Base-by-base conservation (phyloP, 805 yeast species). In the Monosporozyma unispora region DNA sequence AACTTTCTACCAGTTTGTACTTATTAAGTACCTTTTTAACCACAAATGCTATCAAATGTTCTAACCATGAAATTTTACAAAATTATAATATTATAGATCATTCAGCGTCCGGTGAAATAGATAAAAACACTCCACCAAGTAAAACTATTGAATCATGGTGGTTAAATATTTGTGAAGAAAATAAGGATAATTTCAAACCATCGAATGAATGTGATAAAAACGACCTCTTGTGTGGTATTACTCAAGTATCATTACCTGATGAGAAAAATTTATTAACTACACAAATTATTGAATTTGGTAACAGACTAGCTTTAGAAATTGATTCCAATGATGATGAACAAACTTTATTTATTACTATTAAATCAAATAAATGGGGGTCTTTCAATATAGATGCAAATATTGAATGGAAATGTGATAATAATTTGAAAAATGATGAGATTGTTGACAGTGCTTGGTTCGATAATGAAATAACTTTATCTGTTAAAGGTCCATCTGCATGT, bases 191-290 rank as follows among this genome's bases (percentile, higher is more conserved):
- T 10, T 61, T 57, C 3, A 62, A 66, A 0, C 62, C 70, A 8
- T 69, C 73, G 9, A 55, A 57, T 5, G 73, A 72, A 27, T 90
- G 97, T 67, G 83, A 89, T 0, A 69, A 70, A 44, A 81, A 83
- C 53, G 79, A 90, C 1, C 86, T 85, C 54, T 63, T 90, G 8
- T 91, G 99, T 66, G 96, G 95, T 2, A 60, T 84, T 16, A 81
- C 84, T 22, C 59, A 70, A 10, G 74, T 86, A 4, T 62, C 68
- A 12, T 54, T 81, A 18, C 81, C 81, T n/a, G 76, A 75, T 18
- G 45, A 64, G 49, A 45, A 64, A 49, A 70, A 71, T 27, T 65
- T 79, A 3, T 52, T 79, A 2, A 67, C 77, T 23, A 71, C 89
- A 0, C 84, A 85, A 63, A 73, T 86, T 16, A 76, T 86, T 47